Evolutionary conservation across 305 asterid species (phyloP), one percentile per base, ranked within the genome.

Genomic region (Stenogyne calaminthoides): DNA sequence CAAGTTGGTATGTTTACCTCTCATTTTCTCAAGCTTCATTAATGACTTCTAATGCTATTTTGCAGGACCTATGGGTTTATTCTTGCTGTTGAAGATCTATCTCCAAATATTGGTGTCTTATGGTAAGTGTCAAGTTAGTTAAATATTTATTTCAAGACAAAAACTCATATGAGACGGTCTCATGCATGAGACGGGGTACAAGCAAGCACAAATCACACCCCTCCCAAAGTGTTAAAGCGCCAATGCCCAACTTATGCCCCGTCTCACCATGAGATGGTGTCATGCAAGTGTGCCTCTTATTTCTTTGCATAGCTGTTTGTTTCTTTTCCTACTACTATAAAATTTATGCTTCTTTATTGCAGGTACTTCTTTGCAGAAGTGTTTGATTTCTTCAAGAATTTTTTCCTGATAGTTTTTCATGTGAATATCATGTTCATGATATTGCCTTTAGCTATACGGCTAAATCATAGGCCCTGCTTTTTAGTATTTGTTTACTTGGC

Each of bases 311-410:
- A n/a, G 61, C 46, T 19, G 15, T 76, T 64, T 42, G 19, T 62
- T 63, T 74, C 40, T 65, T 66, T 73, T 67, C 62, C 22, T 44
- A 16, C 58, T 73, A 49, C 54, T 14, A 5, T 76, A 70, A 80
- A 68, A 44, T 60, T 20, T 70, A 46, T 64, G 72, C 74, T 65
- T 67, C 66, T 77, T 78, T 72, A 51, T 72, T 80, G 82, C 95
- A 94, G 99, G 99, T 94, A 94, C 87, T 89, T 94, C 89, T 94
- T 94, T 46, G 99, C 99, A 18, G 99, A 94, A 84, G 98, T 90
- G 78, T 94, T 94, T 49, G 99, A 94, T 75, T 94, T 94, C 79
- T 94, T 94, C 92, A 88, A 96, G 83, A 80, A 82, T 67, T 94
- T 94, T 80, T 94, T 94, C 84, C 84, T 94, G 80, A 90, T 91